These are phyloP conservation scores for Isoetes taiwanensis DNA, from an alignment of 75 land plant species.

Conservation along the genomic window DNA sequence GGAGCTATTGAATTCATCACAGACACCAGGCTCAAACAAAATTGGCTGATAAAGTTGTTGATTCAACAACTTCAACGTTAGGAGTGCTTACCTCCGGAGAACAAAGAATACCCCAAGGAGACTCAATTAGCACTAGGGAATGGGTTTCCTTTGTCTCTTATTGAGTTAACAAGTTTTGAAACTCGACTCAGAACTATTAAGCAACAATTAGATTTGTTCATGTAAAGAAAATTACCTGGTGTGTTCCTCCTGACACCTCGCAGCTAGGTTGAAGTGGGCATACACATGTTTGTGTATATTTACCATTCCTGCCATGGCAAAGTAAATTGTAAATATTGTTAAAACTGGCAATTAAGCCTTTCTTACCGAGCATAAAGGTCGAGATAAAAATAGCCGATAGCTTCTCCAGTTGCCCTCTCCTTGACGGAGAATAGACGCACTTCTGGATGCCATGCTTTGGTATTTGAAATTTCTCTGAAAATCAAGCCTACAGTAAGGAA, in stretches of 20 bases:
- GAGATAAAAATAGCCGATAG: slow-evolving; percentile 70
- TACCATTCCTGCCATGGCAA: slow-evolving; percentile 51
- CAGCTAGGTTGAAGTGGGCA: slow-evolving; percentile 69
- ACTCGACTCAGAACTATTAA: no score
- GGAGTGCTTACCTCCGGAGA: no score
- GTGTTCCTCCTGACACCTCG: slow-evolving; percentile 23
- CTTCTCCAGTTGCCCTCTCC: slow-evolving; percentile 44
- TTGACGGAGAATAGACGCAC: slow-evolving; percentile 53
- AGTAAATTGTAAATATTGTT: neutral
- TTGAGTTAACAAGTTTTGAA: no score
- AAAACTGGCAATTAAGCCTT: neutral
- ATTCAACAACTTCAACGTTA: no score
- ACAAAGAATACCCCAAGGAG: no score
- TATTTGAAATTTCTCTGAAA: slow-evolving; percentile 46
- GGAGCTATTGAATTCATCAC: no score
- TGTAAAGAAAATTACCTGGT: slow-evolving; percentile 38
- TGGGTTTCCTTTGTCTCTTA: no score
- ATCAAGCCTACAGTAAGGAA: slow-evolving; percentile 46
- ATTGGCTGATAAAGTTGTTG: no score
- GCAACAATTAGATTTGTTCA: no score
- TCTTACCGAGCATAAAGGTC: slow-evolving; percentile 58
- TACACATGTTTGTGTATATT: slow-evolving; percentile 80
- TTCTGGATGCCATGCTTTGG: slow-evolving; percentile 68
- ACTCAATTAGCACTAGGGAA: no score
- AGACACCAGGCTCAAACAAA: no score